Evolutionary conservation across 352 stramenopile genomes (phyloP).

Genomic region (Pythium aphanidermatum): DNA sequence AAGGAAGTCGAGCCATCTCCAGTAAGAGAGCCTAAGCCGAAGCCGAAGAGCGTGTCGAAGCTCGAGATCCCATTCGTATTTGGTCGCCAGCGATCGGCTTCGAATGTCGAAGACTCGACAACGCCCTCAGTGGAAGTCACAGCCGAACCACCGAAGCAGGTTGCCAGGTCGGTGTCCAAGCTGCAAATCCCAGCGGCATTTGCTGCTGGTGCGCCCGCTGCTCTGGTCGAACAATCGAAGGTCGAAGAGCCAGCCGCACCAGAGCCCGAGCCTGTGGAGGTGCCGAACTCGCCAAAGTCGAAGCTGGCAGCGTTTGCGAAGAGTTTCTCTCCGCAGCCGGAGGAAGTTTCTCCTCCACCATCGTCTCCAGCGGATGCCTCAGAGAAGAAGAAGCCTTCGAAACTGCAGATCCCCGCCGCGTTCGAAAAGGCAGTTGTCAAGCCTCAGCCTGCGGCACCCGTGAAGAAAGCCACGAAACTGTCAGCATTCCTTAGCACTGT

Average conservation of each 20-base stretch:
- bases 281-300: constrained; percentile 9
- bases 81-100: constrained; percentile 11
- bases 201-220: not conserved
- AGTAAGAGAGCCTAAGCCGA: not conserved
- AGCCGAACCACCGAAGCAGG: constrained; percentile 2
- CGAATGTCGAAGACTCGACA: constrained; percentile 1
- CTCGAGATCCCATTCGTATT: constrained; percentile 19
- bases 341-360: not conserved
- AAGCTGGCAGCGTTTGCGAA: constrained; percentile 15
- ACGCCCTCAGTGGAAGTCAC: not conserved
- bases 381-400: constrained; percentile 20
- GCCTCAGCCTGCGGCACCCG: not conserved
- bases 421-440: constrained; percentile 17
- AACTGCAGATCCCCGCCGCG: constrained; percentile 27
- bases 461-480: constrained; percentile 38
- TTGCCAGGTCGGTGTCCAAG: constrained; percentile 57
- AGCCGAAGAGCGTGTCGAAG: constrained; percentile 10
- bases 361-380: not conserved
- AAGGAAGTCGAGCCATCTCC: constrained; percentile 36
- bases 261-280: not conserved
- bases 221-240: constrained; percentile 11
- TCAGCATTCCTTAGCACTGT: constrained; percentile 65
- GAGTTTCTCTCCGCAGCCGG: constrained; percentile 8
- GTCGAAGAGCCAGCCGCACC: constrained; percentile 7
- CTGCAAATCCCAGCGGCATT: constrained; percentile 51